Evolutionary conservation across 306 rosid genomes (phyloP).

Genomic region (Mimosa pudica): DNA sequence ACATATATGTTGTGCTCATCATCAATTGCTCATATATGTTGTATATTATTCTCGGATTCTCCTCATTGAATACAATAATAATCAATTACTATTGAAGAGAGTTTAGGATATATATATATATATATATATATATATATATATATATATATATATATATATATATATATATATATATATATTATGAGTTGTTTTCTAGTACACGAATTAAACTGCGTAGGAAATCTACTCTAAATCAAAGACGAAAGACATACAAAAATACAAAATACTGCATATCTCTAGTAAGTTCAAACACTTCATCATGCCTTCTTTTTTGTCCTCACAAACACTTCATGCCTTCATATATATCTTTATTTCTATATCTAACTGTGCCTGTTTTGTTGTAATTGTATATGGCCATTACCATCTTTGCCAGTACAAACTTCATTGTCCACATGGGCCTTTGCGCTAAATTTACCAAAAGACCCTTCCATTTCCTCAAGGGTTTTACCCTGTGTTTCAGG

Average conservation of each 20-base stretch:
- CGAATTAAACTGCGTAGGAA: not conserved
- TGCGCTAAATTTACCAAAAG: constrained; percentile 61
- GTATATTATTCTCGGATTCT: too few species aligned
- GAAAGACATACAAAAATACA: not conserved
- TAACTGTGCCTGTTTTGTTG: constrained; percentile 33
- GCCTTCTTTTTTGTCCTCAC: too few species aligned
- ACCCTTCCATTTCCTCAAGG: constrained; percentile 75
- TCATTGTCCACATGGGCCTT: constrained; percentile 4
- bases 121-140: too few species aligned
- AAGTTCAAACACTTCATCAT: too few species aligned
- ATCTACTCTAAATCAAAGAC: not conserved
- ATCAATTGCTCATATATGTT: too few species aligned
- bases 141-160: too few species aligned
- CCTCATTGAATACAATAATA: too few species aligned
- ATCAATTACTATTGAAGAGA: too few species aligned
- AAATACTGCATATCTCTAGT: not conserved
- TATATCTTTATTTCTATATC: not conserved
- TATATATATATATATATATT: not conserved
- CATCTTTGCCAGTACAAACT: not conserved
- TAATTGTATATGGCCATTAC: constrained; percentile 41
- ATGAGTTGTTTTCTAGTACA: not conserved
- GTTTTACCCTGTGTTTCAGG: constrained; percentile 80
- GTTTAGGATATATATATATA: too few species aligned
- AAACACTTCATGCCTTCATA: not conserved
- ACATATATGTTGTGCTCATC: too few species aligned